Conservation (phyloP, 1,139 yeast genomes). For the Torulaspora globosa region DNA sequence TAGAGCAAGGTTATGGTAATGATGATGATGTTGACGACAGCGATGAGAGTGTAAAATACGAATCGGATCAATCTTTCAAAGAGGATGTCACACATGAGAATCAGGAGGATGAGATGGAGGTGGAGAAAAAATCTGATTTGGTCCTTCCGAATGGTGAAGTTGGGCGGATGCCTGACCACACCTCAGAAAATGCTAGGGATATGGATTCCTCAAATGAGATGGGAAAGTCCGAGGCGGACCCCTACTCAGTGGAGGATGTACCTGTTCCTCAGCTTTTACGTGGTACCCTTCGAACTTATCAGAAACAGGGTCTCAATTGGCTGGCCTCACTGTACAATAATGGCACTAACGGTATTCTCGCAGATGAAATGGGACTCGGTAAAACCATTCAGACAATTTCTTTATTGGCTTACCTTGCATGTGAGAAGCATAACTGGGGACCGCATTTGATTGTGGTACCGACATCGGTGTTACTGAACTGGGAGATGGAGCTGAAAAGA, state of each 20-base stretch:
- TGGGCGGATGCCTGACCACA: slow-evolving; percentile 2
- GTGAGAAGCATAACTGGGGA: slow-evolving; percentile 94
- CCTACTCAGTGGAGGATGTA: slow-evolving; percentile 57
- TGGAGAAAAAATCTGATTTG: slow-evolving; percentile 4
- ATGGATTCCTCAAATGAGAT: not conserved
- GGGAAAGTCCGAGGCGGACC: slow-evolving; percentile 35
- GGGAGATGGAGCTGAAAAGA: slow-evolving; percentile 99
- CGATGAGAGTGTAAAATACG: slow-evolving; percentile 24
- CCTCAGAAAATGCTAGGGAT: slow-evolving; percentile 22
- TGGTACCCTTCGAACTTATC: slow-evolving; percentile 86
- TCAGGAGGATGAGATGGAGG: slow-evolving; percentile 11
- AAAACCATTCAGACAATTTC: slow-evolving; percentile 96
- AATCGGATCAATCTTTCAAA: slow-evolving; percentile 14
- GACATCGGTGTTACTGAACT: slow-evolving; percentile 95
- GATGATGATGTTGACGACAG: slow-evolving; percentile 24
- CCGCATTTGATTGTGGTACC: slow-evolving; percentile 97
- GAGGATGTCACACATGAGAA: slow-evolving; percentile 20
- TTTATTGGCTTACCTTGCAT: slow-evolving; percentile 78
- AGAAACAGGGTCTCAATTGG: slow-evolving; percentile 97
- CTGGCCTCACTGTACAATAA: slow-evolving; percentile 88
- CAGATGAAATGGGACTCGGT: slow-evolving; percentile 99
- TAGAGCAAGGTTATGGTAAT: slow-evolving; percentile 14
- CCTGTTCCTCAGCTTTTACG: slow-evolving; percentile 68
- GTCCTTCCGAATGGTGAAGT: too few relatives aligned
- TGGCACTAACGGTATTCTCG: slow-evolving; percentile 91